These are phyloP conservation scores for Pyricularia sp. DNA, from an alignment of 2,329 filamentous ascomycete species.

Conservation along the genomic window DNA sequence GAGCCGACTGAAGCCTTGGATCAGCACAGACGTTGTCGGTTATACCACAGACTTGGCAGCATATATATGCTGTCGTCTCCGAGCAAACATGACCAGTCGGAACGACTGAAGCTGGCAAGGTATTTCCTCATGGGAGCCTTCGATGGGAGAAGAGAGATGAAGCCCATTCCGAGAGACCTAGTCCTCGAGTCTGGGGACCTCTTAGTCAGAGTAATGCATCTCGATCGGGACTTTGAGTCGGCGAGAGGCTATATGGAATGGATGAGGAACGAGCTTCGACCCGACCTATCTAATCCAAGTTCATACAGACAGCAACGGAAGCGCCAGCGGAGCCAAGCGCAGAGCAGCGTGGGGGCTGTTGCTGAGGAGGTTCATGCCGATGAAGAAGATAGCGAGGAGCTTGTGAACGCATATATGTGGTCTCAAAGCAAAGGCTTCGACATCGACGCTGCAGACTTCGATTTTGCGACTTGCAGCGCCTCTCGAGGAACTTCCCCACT, in stretches of 20 bases:
- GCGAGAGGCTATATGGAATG: conserved; percentile 4
- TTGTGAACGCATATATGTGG: conserved; percentile 5
- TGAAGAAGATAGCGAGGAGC: neutral
- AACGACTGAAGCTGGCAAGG: neutral
- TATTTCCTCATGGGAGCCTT: neutral
- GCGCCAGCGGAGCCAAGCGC: neutral
- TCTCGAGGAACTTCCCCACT: conserved; percentile 2
- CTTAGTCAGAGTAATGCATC: conserved; percentile 48
- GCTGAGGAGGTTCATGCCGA: neutral
- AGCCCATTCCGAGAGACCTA: conserved; percentile 4
- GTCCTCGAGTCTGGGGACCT: conserved; percentile 16
- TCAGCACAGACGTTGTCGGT: conserved; percentile 2
- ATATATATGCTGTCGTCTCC: neutral
- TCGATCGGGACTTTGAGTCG: conserved; percentile 25
- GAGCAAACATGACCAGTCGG: neutral
- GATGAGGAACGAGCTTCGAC: neutral
- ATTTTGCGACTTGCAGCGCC: conserved; percentile 1
- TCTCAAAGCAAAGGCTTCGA: conserved; percentile 2
- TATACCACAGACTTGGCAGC: conserved; percentile 5
- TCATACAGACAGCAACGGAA: neutral
- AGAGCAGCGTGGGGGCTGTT: neutral
- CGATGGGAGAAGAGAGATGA: conserved; percentile 2
- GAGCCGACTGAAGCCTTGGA: neutral
- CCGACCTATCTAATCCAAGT: neutral
- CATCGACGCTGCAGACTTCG: neutral